phyloP scores from a whole-genome alignment of 345 rosid genomes.

The Raphanus sativus region DNA sequence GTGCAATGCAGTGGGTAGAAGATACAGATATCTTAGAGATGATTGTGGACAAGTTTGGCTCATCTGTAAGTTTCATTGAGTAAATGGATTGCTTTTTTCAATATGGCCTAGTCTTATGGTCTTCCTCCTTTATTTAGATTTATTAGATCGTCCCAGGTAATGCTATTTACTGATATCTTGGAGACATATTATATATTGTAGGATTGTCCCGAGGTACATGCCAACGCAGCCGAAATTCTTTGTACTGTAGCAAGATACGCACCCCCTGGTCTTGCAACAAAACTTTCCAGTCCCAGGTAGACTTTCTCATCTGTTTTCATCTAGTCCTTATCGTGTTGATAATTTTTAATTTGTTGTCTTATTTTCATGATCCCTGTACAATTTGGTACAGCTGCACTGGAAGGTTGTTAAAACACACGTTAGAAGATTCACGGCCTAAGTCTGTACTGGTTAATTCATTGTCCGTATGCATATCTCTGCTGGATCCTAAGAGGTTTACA shows the following conservation, averaged over 20 bases:
- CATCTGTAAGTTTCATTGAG: slow-evolving; percentile 63
- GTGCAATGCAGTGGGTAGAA: slow-evolving; percentile 84
- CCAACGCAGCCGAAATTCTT: slow-evolving; percentile 88
- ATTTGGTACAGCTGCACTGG: slow-evolving; percentile 66
- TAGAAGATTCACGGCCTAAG: slow-evolving; percentile 83
- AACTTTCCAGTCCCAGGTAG: slow-evolving; percentile 77
- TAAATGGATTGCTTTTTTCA: slow-evolving; percentile 19
- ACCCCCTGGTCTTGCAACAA: slow-evolving; percentile 76
- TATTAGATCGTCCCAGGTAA: neutral
- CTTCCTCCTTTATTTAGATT: neutral
- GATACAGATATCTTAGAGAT: slow-evolving; percentile 82
- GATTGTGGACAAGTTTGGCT: slow-evolving; percentile 91
- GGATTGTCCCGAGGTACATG: slow-evolving; percentile 94
- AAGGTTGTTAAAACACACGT: slow-evolving; percentile 73
- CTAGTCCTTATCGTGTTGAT: neutral
- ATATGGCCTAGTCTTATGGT: slow-evolving; percentile 2
- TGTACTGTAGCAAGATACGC: slow-evolving; percentile 84
- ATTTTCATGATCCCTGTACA: slow-evolving; percentile 8
- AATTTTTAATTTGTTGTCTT: slow-evolving; percentile 5
- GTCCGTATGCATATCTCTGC: slow-evolving; percentile 82
- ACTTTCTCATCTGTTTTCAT: slow-evolving; percentile 22
- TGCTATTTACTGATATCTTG: slow-evolving; percentile 16
- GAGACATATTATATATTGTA: slow-evolving; percentile 30
- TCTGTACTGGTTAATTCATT: slow-evolving; percentile 88
- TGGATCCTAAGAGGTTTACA: slow-evolving; percentile 81